Base-by-base conservation (phyloP, 1,139 yeast genomes). In the Blastobotrys elegans region DNA sequence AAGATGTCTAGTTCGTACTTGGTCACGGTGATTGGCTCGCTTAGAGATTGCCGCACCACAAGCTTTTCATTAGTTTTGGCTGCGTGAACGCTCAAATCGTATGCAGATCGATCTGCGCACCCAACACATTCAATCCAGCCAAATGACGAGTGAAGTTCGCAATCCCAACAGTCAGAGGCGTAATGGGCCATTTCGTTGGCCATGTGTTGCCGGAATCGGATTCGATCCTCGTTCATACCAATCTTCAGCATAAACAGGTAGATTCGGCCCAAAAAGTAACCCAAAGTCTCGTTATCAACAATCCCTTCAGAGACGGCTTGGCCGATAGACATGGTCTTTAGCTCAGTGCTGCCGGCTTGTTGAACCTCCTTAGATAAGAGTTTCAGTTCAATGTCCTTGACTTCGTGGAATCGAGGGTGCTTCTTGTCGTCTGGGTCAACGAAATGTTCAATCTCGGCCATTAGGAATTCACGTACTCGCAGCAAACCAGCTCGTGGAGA, bases 81-180 rank as follows among this genome's bases (percentile, higher is more conserved):
- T 44, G 97, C 72, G 66, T 94, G 99, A 50, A 94, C 98, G 46
- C 92, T 79, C 69, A 94, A 80, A 72, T 94, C 99, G 67, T 89
- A 94, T 40, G 99, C 99, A 44, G 96, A 87, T 74, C 99, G 83
- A 71, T 94, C 99, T 54, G 99, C 99, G 75, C 98, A 92, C 59
- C 99, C 99, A 64, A 92, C 97, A 81, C 98, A 92, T 73, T 94
- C 99, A 61, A 94, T 85, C 99, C 99, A 94, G 59, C 99, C 97
- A 65, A 87, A 94, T 33, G 96, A 86, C 37, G 96, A 84, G 62
- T 86, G 83, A 61, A 94, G 77, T 75, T 94, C 99, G 56, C 96
- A 97, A 73, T 94, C 99, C 99, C 99, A 94, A 76, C 99, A 94
- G 72, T 94, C 99, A 57, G 96, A 83, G 51, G 98, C 98, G 68